Evolutionary conservation across 768 basidiomycete species (phyloP).

Genomic region (Pleurotus giganteus): DNA sequence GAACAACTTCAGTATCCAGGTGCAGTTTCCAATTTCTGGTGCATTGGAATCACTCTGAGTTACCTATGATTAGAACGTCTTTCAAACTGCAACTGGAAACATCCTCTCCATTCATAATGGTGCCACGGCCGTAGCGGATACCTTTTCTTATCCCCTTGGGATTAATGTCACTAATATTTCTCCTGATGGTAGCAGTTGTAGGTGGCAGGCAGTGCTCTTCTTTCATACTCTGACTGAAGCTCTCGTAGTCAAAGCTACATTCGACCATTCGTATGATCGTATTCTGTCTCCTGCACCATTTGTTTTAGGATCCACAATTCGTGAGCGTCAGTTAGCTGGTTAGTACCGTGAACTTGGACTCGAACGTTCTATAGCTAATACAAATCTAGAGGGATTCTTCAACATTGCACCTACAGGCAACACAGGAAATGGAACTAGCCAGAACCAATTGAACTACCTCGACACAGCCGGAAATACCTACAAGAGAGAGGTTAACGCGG

Average conservation of each 20-base stretch:
- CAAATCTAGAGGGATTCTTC: constrained; percentile 48
- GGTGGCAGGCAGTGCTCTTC: constrained; percentile 12
- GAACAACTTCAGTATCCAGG: constrained; percentile 42
- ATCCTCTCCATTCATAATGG: constrained; percentile 40
- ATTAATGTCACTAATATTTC: constrained; percentile 41
- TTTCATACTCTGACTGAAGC: neutral
- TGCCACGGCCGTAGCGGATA: constrained; percentile 35
- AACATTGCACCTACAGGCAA: constrained; percentile 42
- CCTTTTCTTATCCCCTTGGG: constrained; percentile 43
- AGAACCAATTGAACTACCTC: constrained; percentile 62
- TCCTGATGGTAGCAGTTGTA: constrained; percentile 34
- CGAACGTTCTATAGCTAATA: neutral
- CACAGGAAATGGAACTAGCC: constrained; percentile 66
- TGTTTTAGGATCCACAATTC: constrained; percentile 54
- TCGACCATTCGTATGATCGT: constrained; percentile 73
- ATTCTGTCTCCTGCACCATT: constrained; percentile 56
- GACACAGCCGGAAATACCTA: constrained; percentile 65
- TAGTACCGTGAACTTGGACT: constrained; percentile 16
- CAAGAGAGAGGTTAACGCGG: constrained; percentile 56
- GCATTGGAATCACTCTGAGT: neutral
- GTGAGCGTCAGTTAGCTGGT: constrained; percentile 60
- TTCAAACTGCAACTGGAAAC: constrained; percentile 37
- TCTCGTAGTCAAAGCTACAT: constrained; percentile 42
- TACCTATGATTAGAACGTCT: constrained; percentile 31
- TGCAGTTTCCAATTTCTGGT: constrained; percentile 10